Percentiles rank a stretch among this genome's conserved stretches.
Conservation (phyloP, 2,329 filamentous ascomycete genomes). For the Cercospora zeae-maydis region DNA sequence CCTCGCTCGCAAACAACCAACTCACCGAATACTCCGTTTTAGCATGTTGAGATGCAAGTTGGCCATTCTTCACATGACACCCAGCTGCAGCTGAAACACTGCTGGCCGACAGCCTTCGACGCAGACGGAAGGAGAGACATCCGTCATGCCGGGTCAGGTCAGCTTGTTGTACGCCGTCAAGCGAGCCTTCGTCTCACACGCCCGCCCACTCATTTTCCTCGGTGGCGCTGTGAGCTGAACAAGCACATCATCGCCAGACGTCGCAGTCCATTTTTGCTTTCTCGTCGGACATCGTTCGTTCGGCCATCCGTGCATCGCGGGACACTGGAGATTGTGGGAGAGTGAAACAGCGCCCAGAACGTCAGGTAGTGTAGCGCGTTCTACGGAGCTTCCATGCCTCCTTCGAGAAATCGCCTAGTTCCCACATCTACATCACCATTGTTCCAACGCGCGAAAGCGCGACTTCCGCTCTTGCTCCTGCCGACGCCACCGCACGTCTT, state of each 20-base stretch:
- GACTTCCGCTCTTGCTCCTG: background rate
- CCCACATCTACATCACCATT: background rate
- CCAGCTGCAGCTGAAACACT: background rate
- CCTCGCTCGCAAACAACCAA: background rate
- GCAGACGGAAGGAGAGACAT: background rate
- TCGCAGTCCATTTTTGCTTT: background rate
- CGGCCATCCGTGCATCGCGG: background rate
- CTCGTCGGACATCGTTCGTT: background rate
- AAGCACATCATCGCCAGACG: background rate
- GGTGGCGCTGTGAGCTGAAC: background rate
- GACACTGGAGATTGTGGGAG: background rate
- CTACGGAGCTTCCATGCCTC: slow-evolving; percentile 5
- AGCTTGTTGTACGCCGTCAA: background rate
- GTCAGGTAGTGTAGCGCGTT: background rate
- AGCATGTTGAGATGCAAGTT: too few species aligned
- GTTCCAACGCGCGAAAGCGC: background rate
- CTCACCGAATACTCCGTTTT: background rate
- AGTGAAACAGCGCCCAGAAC: background rate
- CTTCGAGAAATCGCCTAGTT: slow-evolving; percentile 13
- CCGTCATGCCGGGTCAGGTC: background rate
- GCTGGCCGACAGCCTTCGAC: background rate
- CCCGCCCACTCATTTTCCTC: background rate
- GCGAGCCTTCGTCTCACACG: slow-evolving; percentile 2
- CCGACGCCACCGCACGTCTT: background rate
- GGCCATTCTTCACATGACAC: background rate